These are phyloP conservation scores for Conticribra weissflogii DNA, from an alignment of 108 stramenopile species.

Conservation along the genomic window DNA sequence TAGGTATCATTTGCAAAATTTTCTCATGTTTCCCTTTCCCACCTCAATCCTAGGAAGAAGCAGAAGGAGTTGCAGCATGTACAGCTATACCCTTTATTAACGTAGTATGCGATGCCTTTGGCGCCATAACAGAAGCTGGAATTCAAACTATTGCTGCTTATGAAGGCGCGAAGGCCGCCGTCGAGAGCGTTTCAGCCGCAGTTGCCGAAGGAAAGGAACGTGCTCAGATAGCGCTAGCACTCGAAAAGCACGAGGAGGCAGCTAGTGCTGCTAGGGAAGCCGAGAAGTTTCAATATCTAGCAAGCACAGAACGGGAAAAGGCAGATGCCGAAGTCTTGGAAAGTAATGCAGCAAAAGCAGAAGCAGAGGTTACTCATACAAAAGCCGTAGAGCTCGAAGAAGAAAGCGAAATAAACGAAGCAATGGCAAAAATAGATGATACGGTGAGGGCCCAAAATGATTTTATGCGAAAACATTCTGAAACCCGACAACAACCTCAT, in stretches of 20 bases:
- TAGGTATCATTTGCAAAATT: background rate
- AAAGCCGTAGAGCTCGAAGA: slow-evolving; percentile 15
- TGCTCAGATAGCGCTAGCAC: slow-evolving; percentile 11
- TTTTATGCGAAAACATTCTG: background rate
- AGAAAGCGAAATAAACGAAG: slow-evolving; percentile 24
- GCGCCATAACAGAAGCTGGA: slow-evolving; percentile 30
- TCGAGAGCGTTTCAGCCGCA: slow-evolving; percentile 22
- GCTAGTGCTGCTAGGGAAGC: slow-evolving; percentile 19
- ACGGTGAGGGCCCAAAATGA: slow-evolving; percentile 9
- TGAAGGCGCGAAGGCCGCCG: slow-evolving; percentile 33
- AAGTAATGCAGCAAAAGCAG: slow-evolving; percentile 3
- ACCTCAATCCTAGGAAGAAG: slow-evolving; percentile 12
- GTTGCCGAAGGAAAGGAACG: slow-evolving; percentile 19
- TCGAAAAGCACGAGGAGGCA: slow-evolving; percentile 20
- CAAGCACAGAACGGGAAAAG: slow-evolving; percentile 17
- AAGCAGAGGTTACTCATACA: slow-evolving; percentile 8
- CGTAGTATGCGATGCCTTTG: slow-evolving; percentile 32
- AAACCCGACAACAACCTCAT: background rate
- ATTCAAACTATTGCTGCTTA: slow-evolving; percentile 26
- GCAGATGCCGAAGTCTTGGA: slow-evolving; percentile 14
- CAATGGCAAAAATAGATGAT: slow-evolving; percentile 24
- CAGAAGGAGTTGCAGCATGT: slow-evolving; percentile 31
- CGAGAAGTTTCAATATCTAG: slow-evolving; percentile 9
- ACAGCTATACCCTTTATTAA: slow-evolving; percentile 24
- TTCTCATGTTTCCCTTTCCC: background rate